phyloP scores from a whole-genome alignment of 2,329 filamentous ascomycete genomes.

The Phialophora verrucosa region DNA sequence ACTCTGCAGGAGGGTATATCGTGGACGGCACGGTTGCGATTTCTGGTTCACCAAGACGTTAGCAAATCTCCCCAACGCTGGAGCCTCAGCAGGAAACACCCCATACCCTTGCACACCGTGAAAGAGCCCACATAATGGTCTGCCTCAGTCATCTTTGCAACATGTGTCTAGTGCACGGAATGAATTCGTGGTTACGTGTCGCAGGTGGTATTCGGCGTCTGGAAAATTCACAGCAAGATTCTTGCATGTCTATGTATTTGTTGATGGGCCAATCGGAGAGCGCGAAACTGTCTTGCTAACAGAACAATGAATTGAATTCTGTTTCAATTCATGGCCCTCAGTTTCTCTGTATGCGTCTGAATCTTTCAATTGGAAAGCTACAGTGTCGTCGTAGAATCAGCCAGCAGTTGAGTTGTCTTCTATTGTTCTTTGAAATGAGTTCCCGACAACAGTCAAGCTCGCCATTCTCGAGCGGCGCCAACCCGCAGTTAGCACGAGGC shows the following conservation, averaged over 20 bases:
- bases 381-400: too few species aligned
- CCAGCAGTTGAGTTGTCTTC: too few species aligned
- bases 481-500: too few species aligned
- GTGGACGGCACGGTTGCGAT: constrained; percentile 11
- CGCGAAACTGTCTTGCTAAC: neutral
- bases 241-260: neutral
- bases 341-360: too few species aligned
- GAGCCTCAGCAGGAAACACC: neutral
- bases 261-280: neutral
- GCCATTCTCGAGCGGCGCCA: too few species aligned
- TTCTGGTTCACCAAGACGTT: constrained; percentile 9
- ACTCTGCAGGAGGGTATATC: neutral
- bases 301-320: too few species aligned
- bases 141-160: constrained; percentile 22
- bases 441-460: too few species aligned
- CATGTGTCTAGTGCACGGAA: neutral
- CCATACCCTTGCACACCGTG: constrained; percentile 17
- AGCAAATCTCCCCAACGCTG: neutral
- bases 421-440: too few species aligned
- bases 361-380: too few species aligned
- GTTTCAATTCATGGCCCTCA: too few species aligned
- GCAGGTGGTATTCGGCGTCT: neutral
- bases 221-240: neutral
- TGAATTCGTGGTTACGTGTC: neutral
- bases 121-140: constrained; percentile 19